A percentile compares a stretch with the other conserved stretches of the same genome.
phyloP scores from a whole-genome alignment of 1,284 basidiomycete genomes.

The Ceratobasidium sp. region DNA sequence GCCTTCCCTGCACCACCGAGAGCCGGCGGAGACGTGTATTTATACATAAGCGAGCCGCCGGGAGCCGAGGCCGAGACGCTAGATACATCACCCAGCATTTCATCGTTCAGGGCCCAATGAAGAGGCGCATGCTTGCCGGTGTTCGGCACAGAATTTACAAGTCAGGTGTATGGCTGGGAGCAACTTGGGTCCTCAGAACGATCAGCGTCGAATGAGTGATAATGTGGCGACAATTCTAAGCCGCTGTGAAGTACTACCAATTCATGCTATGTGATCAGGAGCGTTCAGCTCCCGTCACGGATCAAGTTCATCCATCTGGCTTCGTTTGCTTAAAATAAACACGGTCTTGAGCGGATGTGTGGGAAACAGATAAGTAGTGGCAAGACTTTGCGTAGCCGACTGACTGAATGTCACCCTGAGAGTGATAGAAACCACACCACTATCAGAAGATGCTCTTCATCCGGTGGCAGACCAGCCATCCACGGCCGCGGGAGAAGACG shows the following conservation, averaged over 20 bases:
- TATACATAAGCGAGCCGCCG: background rate
- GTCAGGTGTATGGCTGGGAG: no score
- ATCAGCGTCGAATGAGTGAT: background rate
- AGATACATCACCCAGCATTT: no score
- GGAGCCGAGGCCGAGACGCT: background rate
- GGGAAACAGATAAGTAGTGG: slow-evolving; percentile 9
- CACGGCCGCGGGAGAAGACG: slow-evolving; percentile 16
- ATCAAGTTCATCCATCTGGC: background rate
- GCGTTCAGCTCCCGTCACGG: background rate
- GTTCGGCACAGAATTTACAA: no score
- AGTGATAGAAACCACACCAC: background rate
- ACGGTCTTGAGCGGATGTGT: background rate
- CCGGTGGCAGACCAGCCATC: background rate
- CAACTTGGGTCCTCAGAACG: no score
- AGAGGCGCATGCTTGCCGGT: no score
- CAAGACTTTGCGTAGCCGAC: background rate
- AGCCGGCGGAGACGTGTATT: background rate
- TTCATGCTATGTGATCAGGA: background rate
- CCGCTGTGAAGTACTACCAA: no score
- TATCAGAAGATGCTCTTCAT: background rate
- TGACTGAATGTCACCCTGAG: background rate
- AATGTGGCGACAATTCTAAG: background rate
- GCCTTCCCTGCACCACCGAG: no score
- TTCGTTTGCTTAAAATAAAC: slow-evolving; percentile 1
- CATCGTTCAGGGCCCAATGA: background rate